Conservation (phyloP, 495 filamentous ascomycete species). For the Talaromyces ruber region DNA sequence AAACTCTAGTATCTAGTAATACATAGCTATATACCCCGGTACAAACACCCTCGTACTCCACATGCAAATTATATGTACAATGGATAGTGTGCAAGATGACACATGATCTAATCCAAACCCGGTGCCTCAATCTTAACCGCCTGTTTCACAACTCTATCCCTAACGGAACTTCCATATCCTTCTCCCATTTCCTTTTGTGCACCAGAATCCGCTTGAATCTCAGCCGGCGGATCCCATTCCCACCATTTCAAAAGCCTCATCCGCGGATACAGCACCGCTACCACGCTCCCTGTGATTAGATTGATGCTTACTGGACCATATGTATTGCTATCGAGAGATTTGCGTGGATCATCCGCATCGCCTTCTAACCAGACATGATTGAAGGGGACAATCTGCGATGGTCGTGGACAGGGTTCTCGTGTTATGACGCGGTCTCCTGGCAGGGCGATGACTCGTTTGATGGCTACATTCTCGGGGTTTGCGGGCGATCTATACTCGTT, state of each 20-base stretch:
- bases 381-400: constrained; percentile 49
- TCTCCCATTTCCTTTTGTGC: constrained; percentile 13
- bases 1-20: not conserved
- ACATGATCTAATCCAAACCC: constrained; percentile 8
- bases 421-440: constrained; percentile 61
- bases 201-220: constrained; percentile 12
- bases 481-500: constrained; percentile 47
- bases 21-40: constrained; percentile 1
- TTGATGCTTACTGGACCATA: constrained; percentile 59
- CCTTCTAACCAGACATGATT: constrained; percentile 79
- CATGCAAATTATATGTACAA: constrained; percentile 4
- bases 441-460: constrained; percentile 65
- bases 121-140: constrained; percentile 30
- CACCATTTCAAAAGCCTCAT: constrained; percentile 35
- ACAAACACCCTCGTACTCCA: not conserved
- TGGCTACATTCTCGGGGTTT: constrained; percentile 46
- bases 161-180: constrained; percentile 31
- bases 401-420: constrained; percentile 49
- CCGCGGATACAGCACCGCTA: constrained; percentile 54
- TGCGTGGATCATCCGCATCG: constrained; percentile 45
- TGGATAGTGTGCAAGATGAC: not conserved
- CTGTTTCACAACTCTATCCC: constrained; percentile 30
- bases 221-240: constrained; percentile 27
- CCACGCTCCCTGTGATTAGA: constrained; percentile 55
- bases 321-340: constrained; percentile 62